Evolutionary conservation across 768 basidiomycete species (phyloP).

Genomic region (Panus rudis): DNA sequence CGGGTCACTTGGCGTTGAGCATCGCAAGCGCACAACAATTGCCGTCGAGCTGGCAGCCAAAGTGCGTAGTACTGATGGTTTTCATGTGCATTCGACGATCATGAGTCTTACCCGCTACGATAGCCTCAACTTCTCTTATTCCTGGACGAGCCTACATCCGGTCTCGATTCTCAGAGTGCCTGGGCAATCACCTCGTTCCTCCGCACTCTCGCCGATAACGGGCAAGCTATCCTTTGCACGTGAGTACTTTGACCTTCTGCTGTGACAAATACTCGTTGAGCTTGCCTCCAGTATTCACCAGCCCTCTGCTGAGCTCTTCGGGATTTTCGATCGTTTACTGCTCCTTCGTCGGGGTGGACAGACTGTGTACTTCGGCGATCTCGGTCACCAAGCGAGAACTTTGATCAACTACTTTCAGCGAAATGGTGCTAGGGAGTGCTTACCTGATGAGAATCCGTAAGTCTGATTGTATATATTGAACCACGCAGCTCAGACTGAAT

Average conservation of each 20-base stretch:
- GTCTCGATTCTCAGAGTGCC: slow-evolving; percentile 80
- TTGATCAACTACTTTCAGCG: slow-evolving; percentile 70
- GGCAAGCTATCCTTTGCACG: slow-evolving; percentile 90
- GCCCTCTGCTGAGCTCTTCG: slow-evolving; percentile 81
- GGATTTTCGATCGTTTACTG: slow-evolving; percentile 74
- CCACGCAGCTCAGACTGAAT: neutral
- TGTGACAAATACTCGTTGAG: no score
- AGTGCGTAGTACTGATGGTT: no score
- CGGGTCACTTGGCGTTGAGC: slow-evolving; percentile 60
- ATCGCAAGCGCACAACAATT: slow-evolving; percentile 78
- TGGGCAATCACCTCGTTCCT: slow-evolving; percentile 79
- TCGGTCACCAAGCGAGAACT: slow-evolving; percentile 53
- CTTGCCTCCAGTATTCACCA: slow-evolving; percentile 32
- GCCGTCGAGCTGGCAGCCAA: slow-evolving; percentile 88
- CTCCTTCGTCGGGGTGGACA: slow-evolving; percentile 74
- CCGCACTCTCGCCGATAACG: slow-evolving; percentile 65
- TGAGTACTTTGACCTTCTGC: neutral
- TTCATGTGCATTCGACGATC: no score
- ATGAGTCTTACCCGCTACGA: no score
- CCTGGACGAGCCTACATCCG: slow-evolving; percentile 83
- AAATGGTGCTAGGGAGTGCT: slow-evolving; percentile 58
- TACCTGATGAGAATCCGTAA: slow-evolving; percentile 60
- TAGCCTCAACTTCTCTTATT: slow-evolving; percentile 66
- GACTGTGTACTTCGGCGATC: slow-evolving; percentile 58
- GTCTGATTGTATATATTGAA: slow-evolving; percentile 2